Percentiles rank a stretch among this genome's conserved stretches.
phyloP scores from a whole-genome alignment of 2,329 filamentous ascomycete species.

The Colletotrichum sp. region DNA sequence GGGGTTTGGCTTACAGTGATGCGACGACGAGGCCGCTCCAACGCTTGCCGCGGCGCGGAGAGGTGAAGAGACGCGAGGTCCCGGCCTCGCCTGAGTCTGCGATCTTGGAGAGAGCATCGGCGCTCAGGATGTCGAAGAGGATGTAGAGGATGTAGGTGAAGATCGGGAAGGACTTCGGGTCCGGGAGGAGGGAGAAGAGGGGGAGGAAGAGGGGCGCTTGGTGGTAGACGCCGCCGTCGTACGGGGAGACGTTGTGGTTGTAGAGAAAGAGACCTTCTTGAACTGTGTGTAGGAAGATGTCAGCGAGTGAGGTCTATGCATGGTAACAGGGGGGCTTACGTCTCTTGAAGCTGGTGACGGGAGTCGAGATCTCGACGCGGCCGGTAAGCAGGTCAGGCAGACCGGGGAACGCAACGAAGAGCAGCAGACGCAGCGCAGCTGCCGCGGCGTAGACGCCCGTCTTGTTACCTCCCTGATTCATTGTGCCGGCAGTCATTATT shows the following conservation, averaged over 20 bases:
- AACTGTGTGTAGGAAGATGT: slow-evolving; percentile 54
- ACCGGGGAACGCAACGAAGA: slow-evolving; percentile 82
- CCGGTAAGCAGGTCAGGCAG: slow-evolving; percentile 86
- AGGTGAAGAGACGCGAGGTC: slow-evolving; percentile 77
- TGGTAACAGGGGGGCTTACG: slow-evolving; percentile 56
- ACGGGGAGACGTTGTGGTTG: slow-evolving; percentile 94
- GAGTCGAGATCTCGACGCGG: slow-evolving; percentile 95
- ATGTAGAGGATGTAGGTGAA: slow-evolving; percentile 84
- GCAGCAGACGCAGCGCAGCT: slow-evolving; percentile 76
- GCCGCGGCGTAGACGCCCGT: slow-evolving; percentile 74
- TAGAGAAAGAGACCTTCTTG: slow-evolving; percentile 98
- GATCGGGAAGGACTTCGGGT: slow-evolving; percentile 68
- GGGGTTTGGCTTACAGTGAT: slow-evolving; percentile 65
- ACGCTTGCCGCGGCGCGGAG: slow-evolving; percentile 73
- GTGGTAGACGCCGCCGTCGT: slow-evolving; percentile 86
- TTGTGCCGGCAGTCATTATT: slow-evolving; percentile 28
- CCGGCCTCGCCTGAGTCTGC: slow-evolving; percentile 81
- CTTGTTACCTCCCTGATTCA: slow-evolving; percentile 44
- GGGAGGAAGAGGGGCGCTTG: slow-evolving; percentile 90
- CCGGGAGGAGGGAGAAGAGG: slow-evolving; percentile 87
- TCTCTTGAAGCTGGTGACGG: slow-evolving; percentile 97
- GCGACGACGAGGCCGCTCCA: slow-evolving; percentile 80
- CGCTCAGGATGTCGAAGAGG: slow-evolving; percentile 79
- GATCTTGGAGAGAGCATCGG: slow-evolving; percentile 78
- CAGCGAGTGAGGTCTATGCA: background rate